Percentiles rank a stretch among this genome's conserved stretches.
These are phyloP conservation scores for Beauveria caledonica DNA, from an alignment of 2,329 filamentous ascomycete genomes.

Conservation along the genomic window DNA sequence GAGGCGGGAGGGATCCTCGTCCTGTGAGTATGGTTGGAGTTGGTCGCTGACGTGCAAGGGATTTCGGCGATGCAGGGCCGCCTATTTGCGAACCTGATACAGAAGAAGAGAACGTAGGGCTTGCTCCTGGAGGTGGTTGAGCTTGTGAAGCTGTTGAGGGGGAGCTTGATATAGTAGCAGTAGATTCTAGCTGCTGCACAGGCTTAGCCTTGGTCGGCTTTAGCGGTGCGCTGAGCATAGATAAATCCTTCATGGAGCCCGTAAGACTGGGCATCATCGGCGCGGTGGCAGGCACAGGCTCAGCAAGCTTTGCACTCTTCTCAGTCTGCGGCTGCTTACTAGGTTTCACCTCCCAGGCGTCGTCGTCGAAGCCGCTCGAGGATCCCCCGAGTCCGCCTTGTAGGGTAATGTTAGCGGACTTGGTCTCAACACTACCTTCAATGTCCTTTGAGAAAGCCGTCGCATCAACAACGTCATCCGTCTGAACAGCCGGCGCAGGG, in stretches of 20 bases:
- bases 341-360: slow-evolving; percentile 94
- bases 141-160: slow-evolving; percentile 26
- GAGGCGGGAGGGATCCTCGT: slow-evolving; percentile 62
- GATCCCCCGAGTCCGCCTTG: slow-evolving; percentile 20
- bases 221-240: slow-evolving; percentile 43
- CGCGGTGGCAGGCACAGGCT: slow-evolving; percentile 24
- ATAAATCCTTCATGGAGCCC: slow-evolving; percentile 57
- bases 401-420: slow-evolving; percentile 14
- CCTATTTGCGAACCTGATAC: slow-evolving; percentile 16
- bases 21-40: slow-evolving; percentile 54
- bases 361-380: slow-evolving; percentile 74
- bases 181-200: slow-evolving; percentile 20
- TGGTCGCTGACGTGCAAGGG: slow-evolving; percentile 55
- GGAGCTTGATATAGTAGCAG: slow-evolving; percentile 17
- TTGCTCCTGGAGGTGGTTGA: slow-evolving; percentile 45
- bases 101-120: slow-evolving; percentile 48
- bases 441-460: slow-evolving; percentile 67
- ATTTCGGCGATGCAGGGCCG: slow-evolving; percentile 21
- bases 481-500: slow-evolving; percentile 77
- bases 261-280: slow-evolving; percentile 46
- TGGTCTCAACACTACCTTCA: slow-evolving; percentile 16
- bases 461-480: slow-evolving; percentile 79
- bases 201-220: slow-evolving; percentile 38
- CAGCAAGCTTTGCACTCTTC: slow-evolving; percentile 6
- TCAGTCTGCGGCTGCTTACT: slow-evolving; percentile 44